These are phyloP conservation scores for Conticribra guillardii DNA, from an alignment of 108 stramenopile genomes.

Conservation along the genomic window DNA sequence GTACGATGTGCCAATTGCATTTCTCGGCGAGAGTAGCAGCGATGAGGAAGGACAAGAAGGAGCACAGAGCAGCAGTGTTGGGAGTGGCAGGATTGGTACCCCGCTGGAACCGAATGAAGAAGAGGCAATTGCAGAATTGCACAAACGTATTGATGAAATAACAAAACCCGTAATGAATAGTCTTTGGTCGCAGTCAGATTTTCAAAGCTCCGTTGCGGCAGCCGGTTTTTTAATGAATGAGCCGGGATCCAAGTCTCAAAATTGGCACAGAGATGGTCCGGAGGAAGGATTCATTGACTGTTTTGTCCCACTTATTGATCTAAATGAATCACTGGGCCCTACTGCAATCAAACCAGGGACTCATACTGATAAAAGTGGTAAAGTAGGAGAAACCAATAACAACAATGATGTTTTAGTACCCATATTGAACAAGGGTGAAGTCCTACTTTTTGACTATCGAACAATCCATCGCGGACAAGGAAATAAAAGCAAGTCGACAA, in stretches of 20 bases:
- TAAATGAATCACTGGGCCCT: conserved; percentile 21
- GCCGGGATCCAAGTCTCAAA: conserved; percentile 38
- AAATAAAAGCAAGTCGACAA: conserved; percentile 24
- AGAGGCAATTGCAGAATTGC: conserved; percentile 16
- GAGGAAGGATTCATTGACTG: conserved; percentile 40
- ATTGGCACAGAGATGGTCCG: conserved; percentile 43
- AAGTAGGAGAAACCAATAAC: neutral
- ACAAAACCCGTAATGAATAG: conserved; percentile 17
- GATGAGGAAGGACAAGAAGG: neutral
- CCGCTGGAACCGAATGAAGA: conserved; percentile 16
- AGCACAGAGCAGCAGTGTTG: neutral
- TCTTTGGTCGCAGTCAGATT: conserved; percentile 14
- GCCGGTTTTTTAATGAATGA: conserved; percentile 39
- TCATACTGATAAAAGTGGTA: neutral
- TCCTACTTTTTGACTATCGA: conserved; percentile 44
- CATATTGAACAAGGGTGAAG: conserved; percentile 31
- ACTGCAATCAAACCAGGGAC: conserved; percentile 17
- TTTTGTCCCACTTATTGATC: conserved; percentile 38
- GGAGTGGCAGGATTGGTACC: conserved; percentile 19
- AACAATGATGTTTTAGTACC: conserved; percentile 15
- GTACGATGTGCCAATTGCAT: conserved; percentile 30
- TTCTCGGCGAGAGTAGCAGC: conserved; percentile 1
- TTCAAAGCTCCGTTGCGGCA: conserved; percentile 11
- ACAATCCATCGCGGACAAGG: conserved; percentile 45
- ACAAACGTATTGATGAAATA: conserved; percentile 7